A percentile compares a stretch with the other conserved stretches of the same genome.
Conservation (phyloP, 192 early-diverging fungal species). For the Coemansia sp. region DNA sequence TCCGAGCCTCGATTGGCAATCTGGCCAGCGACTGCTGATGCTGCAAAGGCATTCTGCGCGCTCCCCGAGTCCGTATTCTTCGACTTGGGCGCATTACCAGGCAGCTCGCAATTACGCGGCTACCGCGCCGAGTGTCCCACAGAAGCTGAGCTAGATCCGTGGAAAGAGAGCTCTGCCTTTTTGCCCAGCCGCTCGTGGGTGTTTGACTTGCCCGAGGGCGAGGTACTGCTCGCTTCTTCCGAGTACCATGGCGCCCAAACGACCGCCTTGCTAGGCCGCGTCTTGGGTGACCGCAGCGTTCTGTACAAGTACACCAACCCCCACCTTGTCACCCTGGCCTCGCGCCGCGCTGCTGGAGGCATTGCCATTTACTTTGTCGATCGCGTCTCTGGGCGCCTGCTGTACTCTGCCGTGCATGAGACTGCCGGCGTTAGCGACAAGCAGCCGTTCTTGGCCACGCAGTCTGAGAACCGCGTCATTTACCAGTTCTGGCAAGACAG, state of each 20-base stretch:
- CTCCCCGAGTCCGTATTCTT: constrained; percentile 68
- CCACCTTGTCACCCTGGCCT: constrained; percentile 78
- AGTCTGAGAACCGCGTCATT: constrained; percentile 87
- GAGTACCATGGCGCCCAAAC: constrained; percentile 54
- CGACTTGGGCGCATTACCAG: constrained; percentile 58
- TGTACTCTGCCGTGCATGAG: constrained; percentile 69
- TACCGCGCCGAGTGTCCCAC: constrained; percentile 59
- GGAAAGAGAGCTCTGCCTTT: constrained; percentile 14
- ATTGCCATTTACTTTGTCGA: constrained; percentile 84
- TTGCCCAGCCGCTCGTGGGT: constrained; percentile 42
- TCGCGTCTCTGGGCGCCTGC: constrained; percentile 81
- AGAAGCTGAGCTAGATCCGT: constrained; percentile 28
- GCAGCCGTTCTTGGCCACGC: constrained; percentile 66
- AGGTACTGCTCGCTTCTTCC: constrained; percentile 56
- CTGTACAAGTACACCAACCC: constrained; percentile 99
- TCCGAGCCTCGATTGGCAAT: constrained; percentile 50
- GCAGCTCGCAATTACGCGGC: constrained; percentile 58
- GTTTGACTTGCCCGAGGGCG: constrained; percentile 61
- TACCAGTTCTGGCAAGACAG: constrained; percentile 90
- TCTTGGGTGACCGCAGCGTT: constrained; percentile 92
- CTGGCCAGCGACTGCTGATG: constrained; percentile 64
- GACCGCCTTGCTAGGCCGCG: constrained; percentile 88
- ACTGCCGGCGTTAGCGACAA: constrained; percentile 46
- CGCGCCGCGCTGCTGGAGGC: constrained; percentile 43
- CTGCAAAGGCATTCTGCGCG: constrained; percentile 59